These are phyloP conservation scores for Gigaspora rosea DNA, from an alignment of 192 early-diverging fungal species.

Conservation along the genomic window DNA sequence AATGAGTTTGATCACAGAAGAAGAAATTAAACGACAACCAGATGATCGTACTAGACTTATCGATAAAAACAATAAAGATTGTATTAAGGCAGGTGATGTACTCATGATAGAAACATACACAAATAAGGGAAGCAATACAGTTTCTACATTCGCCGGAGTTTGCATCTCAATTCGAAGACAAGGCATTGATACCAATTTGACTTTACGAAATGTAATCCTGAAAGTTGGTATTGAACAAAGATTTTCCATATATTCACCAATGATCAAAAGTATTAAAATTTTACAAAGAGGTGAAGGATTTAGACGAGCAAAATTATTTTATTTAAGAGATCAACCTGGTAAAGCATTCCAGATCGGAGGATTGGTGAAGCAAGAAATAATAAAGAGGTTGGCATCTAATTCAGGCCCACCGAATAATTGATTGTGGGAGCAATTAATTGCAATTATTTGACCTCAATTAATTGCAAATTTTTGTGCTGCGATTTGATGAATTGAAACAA, in stretches of 20 bases:
- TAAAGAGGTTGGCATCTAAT: background rate
- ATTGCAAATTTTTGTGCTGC: too few relatives aligned
- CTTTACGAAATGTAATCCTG: conserved; percentile 74
- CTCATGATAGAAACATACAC: conserved; percentile 70
- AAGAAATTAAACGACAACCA: conserved; percentile 55
- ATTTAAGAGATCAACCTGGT: conserved; percentile 75
- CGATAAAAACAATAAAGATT: conserved; percentile 55
- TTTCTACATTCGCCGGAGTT: conserved; percentile 68
- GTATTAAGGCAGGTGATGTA: conserved; percentile 64
- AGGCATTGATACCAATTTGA: conserved; percentile 76
- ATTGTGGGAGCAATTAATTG: too few relatives aligned
- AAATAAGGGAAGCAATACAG: conserved; percentile 34
- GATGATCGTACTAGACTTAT: conserved; percentile 67
- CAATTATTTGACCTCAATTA: too few relatives aligned
- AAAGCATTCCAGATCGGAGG: conserved; percentile 62
- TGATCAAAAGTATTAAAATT: conserved; percentile 73
- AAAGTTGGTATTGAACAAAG: conserved; percentile 78
- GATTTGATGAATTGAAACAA: too few relatives aligned
- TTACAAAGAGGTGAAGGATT: conserved; percentile 57
- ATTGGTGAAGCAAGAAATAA: conserved; percentile 33
- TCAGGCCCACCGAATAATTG: too few relatives aligned
- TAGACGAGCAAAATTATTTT: conserved; percentile 76
- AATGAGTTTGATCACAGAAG: conserved; percentile 66
- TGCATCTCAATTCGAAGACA: conserved; percentile 73
- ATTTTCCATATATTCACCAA: conserved; percentile 73